Evolutionary conservation across 148 eudicot genomes (phyloP), one percentile per base, ranked within the genome.

Genomic region (Polygonum aviculare): DNA sequence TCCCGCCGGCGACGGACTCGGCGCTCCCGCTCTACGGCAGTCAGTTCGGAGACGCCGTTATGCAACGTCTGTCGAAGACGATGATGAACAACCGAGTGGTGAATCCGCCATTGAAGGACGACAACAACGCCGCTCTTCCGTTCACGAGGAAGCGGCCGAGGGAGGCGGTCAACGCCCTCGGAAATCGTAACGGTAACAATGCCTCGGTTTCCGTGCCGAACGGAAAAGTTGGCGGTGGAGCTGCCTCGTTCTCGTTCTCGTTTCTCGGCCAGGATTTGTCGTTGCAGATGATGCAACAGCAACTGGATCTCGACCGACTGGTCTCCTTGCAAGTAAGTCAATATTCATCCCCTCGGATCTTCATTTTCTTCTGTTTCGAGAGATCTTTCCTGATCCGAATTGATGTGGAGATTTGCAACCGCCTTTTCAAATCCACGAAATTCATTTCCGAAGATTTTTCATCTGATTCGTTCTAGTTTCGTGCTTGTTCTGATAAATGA

Each of bases 241-340:
- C 74, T 16, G 22, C 19, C 35, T 67, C 77, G n/a, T 78, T 78
- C 35, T 67, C 77, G n/a, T 78, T 78, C 45, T 76, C 85, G 5
- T 87, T 93, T 57, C 86, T 90, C 63, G 93, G 89, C 18, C 89
- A 89, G 45, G 93, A 93, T 73, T n/a, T 93, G 1, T 89, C 96
- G 49, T 31, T 79, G 2, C 90, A 87, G 80, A 78, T 90, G 71
- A 90, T 84, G 77, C 88, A 87, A 35, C 90, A 90, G 49, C 90
- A 93, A 38, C 73, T 84, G 12, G 96, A 93, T 73, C 74, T 90
- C 62, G 90, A 90, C 76, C 85, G 89, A 1, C 76, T 90, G 49
- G 78, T 90, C 41, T 75, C 89, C 33, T 86, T 89, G 59, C 97
- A 93, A 47, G 97, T 90, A 87, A 49, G 87, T 75, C n/a, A 48